Percentiles rank a stretch among this genome's conserved stretches.
Conservation (phyloP, 208 protist species). For the Leishmania aethiopica region DNA sequence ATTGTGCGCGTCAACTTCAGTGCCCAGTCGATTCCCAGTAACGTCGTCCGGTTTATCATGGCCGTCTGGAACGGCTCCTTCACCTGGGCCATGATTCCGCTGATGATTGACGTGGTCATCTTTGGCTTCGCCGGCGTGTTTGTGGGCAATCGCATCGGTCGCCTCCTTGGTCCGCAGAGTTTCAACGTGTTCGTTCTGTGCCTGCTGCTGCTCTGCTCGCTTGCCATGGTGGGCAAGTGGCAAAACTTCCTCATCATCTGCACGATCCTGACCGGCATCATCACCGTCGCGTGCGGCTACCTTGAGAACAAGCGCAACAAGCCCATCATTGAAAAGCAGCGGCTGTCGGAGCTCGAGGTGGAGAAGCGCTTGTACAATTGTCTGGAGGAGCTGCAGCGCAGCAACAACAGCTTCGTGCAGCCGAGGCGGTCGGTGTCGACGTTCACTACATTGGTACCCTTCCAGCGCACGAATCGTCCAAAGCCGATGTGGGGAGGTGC, state of each 20-base stretch:
- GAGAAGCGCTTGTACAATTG: constrained; percentile 58
- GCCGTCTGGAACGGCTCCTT: constrained; percentile 37
- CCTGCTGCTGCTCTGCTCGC: constrained; percentile 50
- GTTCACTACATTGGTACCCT: constrained; percentile 12
- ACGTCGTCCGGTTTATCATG: constrained; percentile 51
- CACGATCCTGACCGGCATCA: constrained; percentile 34
- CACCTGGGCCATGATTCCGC: constrained; percentile 27
- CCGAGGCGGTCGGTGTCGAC: constrained; percentile 11
- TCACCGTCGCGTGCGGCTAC: constrained; percentile 35
- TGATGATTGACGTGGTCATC: constrained; percentile 45
- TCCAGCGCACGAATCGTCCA: constrained; percentile 25
- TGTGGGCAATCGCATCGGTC: constrained; percentile 49
- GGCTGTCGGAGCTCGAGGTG: constrained; percentile 55
- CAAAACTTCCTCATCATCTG: constrained; percentile 31
- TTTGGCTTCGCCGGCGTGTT: constrained; percentile 57
- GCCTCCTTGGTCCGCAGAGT: constrained; percentile 52
- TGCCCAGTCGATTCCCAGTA: constrained; percentile 60
- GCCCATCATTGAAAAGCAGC: constrained; percentile 46
- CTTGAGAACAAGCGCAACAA: constrained; percentile 49
- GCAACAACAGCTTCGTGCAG: constrained; percentile 40
- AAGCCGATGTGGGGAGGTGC: constrained; percentile 32
- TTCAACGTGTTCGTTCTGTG: constrained; percentile 62
- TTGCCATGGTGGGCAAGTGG: constrained; percentile 44
- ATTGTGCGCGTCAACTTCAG: constrained; percentile 64
- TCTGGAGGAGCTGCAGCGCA: constrained; percentile 54